A percentile compares a stretch with the other conserved stretches of the same genome.
Evolutionary conservation across 1,284 basidiomycete genomes (phyloP).

Genomic region (Ganoderma meredithae): DNA sequence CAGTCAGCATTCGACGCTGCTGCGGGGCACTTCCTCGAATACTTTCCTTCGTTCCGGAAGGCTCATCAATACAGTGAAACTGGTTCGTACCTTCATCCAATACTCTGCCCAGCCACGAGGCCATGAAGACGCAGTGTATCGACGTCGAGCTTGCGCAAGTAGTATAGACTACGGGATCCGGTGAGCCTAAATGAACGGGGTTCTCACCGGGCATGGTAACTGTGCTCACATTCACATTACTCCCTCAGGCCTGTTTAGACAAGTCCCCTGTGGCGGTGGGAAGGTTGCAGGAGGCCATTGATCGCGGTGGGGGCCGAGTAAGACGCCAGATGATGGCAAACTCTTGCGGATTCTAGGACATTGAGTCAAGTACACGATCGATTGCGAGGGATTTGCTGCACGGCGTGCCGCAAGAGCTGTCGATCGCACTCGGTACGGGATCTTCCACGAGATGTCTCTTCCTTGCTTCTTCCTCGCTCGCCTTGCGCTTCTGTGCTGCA

Average conservation of each 20-base stretch:
- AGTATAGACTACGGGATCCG: not conserved
- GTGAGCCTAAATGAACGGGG: conserved; percentile 3
- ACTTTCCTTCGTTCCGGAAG: not conserved
- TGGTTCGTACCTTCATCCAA: not conserved
- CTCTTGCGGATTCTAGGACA: not conserved
- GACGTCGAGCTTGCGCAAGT: not conserved
- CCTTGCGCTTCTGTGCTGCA: not conserved
- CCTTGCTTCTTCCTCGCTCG: not conserved
- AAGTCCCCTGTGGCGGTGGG: not conserved
- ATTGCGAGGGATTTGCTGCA: not conserved
- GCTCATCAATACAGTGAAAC: not conserved
- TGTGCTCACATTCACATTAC: not conserved
- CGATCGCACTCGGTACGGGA: not conserved
- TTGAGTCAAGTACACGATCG: not conserved
- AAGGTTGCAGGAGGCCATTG: not conserved
- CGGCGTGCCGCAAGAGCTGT: not conserved
- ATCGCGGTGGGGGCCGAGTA: not conserved
- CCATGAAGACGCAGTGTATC: not conserved
- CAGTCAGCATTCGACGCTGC: not conserved
- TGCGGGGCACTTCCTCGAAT: no score
- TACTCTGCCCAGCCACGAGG: not conserved
- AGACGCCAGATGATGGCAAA: not conserved
- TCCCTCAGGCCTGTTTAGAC: not conserved
- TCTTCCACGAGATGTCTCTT: not conserved
- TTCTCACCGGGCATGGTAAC: not conserved